Conservation (phyloP, 2,329 filamentous ascomycete genomes). For the Sclerotinia borealis region DNA sequence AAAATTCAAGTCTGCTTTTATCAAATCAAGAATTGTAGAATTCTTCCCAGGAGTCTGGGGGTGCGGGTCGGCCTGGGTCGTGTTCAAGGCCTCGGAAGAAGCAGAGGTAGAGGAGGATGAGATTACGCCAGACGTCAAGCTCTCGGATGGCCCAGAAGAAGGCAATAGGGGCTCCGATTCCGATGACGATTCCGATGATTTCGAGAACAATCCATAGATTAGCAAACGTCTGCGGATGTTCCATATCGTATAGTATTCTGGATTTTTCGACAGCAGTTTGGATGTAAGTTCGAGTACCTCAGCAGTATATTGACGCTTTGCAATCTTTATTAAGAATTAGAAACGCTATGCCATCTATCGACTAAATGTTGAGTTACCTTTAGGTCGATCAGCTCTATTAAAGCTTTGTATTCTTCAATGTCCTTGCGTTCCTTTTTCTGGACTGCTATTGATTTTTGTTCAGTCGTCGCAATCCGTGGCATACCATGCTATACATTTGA, state of each 20-base stretch:
- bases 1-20: constrained; percentile 72
- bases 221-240: constrained; percentile 74
- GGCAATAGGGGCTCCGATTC: constrained; percentile 49
- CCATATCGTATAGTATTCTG: constrained; percentile 89
- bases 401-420: constrained; percentile 67
- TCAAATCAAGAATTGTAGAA: constrained; percentile 48
- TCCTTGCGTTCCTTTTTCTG: constrained; percentile 65
- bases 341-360: constrained; percentile 21
- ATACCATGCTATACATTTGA: constrained; percentile 66
- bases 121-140: constrained; percentile 57
- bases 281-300: constrained; percentile 62
- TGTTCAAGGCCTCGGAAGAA: constrained; percentile 47
- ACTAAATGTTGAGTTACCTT: constrained; percentile 44
- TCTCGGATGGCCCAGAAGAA: constrained; percentile 48
- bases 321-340: constrained; percentile 21
- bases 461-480: constrained; percentile 56
- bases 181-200: constrained; percentile 44
- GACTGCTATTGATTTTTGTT: constrained; percentile 61
- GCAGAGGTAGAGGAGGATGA: constrained; percentile 51
- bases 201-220: constrained; percentile 52
- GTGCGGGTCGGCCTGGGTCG: constrained; percentile 43
- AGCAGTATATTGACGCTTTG: constrained; percentile 33
- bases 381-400: constrained; percentile 62
- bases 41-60: constrained; percentile 45
- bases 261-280: constrained; percentile 69